Evolutionary conservation across 2,329 filamentous ascomycete species (phyloP).

Genomic region (Nectriaceae sp.): DNA sequence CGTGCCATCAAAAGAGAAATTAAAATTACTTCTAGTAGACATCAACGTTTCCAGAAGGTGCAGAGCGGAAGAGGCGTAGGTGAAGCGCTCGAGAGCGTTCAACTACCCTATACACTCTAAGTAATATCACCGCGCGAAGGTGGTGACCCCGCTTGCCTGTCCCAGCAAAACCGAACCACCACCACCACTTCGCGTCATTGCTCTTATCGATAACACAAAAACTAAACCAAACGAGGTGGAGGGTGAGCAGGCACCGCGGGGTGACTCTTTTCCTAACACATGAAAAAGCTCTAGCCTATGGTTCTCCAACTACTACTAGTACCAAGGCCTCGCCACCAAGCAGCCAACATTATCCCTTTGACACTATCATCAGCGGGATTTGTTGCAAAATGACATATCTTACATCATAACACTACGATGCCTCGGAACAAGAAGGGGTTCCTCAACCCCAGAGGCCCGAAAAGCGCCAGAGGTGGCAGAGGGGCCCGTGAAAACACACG

Average conservation of each 20-base stretch:
- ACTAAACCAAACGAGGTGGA: neutral
- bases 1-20: too few relatives aligned
- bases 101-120: neutral
- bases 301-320: too few relatives aligned
- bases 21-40: too few relatives aligned
- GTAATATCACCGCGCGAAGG: neutral
- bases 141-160: neutral
- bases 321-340: neutral
- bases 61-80: neutral
- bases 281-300: neutral
- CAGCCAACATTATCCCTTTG: neutral
- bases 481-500: slow-evolving; percentile 17
- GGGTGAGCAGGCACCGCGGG: slow-evolving; percentile 5
- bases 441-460: slow-evolving; percentile 18
- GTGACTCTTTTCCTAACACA: slow-evolving; percentile 11
- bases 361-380: neutral
- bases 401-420: slow-evolving; percentile 15
- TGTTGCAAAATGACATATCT: neutral
- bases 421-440: slow-evolving; percentile 27
- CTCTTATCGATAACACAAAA: slow-evolving; percentile 10
- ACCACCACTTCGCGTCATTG: neutral
- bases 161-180: neutral
- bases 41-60: too few relatives aligned
- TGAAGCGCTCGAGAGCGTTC: neutral
- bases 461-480: slow-evolving; percentile 19